phyloP scores from a whole-genome alignment of 768 basidiomycete genomes.

The Artomyces pyxidatus region DNA sequence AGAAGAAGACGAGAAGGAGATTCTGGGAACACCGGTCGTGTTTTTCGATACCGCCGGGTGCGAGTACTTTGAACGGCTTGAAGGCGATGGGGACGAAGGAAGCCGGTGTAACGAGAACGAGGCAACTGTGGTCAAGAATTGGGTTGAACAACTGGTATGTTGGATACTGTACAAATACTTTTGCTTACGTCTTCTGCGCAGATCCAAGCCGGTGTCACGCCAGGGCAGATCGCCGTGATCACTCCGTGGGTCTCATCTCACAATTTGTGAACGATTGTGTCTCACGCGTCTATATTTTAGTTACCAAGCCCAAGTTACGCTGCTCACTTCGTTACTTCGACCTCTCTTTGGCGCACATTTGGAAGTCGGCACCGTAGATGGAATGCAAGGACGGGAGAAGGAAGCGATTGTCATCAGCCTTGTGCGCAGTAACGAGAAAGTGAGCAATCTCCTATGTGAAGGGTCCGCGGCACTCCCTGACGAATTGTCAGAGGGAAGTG shows the following conservation, averaged over 20 bases:
- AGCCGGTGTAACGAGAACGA: conserved; percentile 95
- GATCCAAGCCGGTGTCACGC: conserved; percentile 52
- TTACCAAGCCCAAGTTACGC: conserved; percentile 91
- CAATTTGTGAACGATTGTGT: not conserved
- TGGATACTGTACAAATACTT: not conserved
- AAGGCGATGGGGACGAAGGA: conserved; percentile 79
- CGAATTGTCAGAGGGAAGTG: conserved; percentile 59
- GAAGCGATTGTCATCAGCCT: conserved; percentile 90
- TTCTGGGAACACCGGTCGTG: conserved; percentile 69
- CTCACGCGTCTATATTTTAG: conserved; percentile 28
- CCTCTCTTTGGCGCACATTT: conserved; percentile 58
- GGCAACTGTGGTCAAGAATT: conserved; percentile 72
- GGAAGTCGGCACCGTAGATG: conserved; percentile 93
- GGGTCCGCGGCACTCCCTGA: not conserved
- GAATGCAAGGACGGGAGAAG: conserved; percentile 95
- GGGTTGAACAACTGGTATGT: conserved; percentile 74
- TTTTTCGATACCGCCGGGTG: conserved; percentile 95
- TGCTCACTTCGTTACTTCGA: conserved; percentile 70
- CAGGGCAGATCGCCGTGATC: conserved; percentile 78
- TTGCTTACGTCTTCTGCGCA: conserved; percentile 20
- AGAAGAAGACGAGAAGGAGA: conserved; percentile 66
- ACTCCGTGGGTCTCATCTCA: conserved; percentile 51
- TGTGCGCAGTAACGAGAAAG: conserved; percentile 86
- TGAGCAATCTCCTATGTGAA: conserved; percentile 19
- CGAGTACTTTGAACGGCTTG: conserved; percentile 82